Evolutionary conservation across 2,329 filamentous ascomycete species (phyloP), one percentile per base, ranked within the genome.

Genomic region (Paraconiothyrium brasiliense): DNA sequence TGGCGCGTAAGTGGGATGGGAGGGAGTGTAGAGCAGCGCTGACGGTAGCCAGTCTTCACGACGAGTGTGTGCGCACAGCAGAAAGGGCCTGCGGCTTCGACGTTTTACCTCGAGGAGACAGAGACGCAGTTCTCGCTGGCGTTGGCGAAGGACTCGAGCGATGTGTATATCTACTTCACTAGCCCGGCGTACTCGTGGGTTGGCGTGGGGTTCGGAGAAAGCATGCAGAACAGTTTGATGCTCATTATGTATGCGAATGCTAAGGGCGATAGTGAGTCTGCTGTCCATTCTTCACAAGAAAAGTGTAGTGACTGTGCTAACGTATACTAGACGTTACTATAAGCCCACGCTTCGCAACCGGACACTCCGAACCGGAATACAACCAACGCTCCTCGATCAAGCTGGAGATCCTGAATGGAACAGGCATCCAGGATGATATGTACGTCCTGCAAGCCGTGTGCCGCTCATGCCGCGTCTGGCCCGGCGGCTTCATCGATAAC

Each of bases 201-300:
- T 10, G 80, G 73, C 3, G 74, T 82, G 14, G 82, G 82, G 2
- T 79, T 83, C 61, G 82, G 82, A 4, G 67, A 66, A 37, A 67
- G 71, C 55, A 84, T 84, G 82, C 72, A 71, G 59, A 73, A 79
- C 37, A 75, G 78, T 16, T 67, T 83, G 58, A 83, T 83, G 75
- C 73, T 84, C 43, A 70, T 83, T 47, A 75, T 82, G 61, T 83
- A 84, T 67, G 74, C 78, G 2, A 72, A 74, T 41, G 67, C 68
- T 3, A 62, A 72, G 11, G 75, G 75, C 37, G 69, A 74, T 14
- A 78, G 77, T 74, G 71, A 54, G 70, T 61, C n/a, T 20, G 9
- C 5, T 24, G n/a, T n/a, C 11, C 2, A 4, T 44, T 16, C 16
- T 16, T 20, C 8, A 44, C 41, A 44, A 4, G 41, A 20, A 1